Evolutionary conservation across 345 rosid species (phyloP), one percentile per base, ranked within the genome.

Genomic region (Mangifera indica): DNA sequence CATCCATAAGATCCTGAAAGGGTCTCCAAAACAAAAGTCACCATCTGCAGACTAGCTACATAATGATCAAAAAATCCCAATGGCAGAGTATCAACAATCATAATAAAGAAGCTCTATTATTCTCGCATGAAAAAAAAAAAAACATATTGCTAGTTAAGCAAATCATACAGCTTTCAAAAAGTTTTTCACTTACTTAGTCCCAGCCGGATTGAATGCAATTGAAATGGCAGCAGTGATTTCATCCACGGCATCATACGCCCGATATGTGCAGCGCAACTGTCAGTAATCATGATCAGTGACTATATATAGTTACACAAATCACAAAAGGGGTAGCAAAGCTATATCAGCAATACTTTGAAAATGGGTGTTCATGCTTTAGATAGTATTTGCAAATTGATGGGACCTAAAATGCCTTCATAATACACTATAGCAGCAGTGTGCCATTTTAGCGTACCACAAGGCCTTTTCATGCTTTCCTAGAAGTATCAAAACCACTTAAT

Each of bases 141-240:
- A 13, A 15, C 9, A 37, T 37, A 22, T 13, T 11, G 5, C n/a
- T 45, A 17, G 56, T 51, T 18, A 9, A 40, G 32, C 51, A 24
- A 12, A 42, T 34, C 34, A 22, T 21, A 29, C 32, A 6, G 58
- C 49, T 2, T 69, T 4, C 60, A 63, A 0, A 62, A 42, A 67
- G 15, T 42, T n/a, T 40, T 46, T 68, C 73, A 60, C 93, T 87
- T 84, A 95, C 99, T 87, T 95, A 72, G 86, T 85, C 37, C 99
- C 99, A 13, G 80, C 82, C 54, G 97, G 93, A 82, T 92, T 95
- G 65, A 95, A 89, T 72, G 94, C 90, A 78, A 88, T 62, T 55
- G 99, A 92, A 80, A 89, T 80, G 64, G 98, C 98, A 73, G 99
- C 97, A 72, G 93, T 88, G 45, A 95, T 92, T 82, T 95, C 99